Conservation (phyloP, 805 yeast genomes). For the Kurtzmaniella cleridarum region DNA sequence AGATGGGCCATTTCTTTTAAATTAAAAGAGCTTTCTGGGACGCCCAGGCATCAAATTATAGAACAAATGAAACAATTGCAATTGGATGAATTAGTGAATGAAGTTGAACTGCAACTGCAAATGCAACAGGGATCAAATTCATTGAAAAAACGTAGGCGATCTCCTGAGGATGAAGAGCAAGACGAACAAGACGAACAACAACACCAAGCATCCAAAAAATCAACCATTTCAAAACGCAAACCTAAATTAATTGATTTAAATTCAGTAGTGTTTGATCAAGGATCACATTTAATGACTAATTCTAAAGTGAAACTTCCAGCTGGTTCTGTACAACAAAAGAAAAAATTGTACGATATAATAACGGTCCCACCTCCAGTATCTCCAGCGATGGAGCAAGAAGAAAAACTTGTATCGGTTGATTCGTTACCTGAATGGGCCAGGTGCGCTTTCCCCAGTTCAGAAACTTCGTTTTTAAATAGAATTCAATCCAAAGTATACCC, state of each 20-base stretch:
- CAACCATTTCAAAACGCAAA: conserved; percentile 14
- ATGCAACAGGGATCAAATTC: not conserved
- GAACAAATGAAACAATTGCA: conserved; percentile 42
- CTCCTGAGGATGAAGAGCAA: conserved; percentile 5
- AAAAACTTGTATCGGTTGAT: conserved; percentile 49
- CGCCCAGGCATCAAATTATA: conserved; percentile 28
- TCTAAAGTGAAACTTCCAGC: conserved; percentile 70
- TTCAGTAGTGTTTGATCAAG: conserved; percentile 63
- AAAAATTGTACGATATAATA: conserved; percentile 77
- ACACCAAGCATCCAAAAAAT: conserved; percentile 7
- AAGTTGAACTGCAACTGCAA: conserved; percentile 23
- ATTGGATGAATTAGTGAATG: conserved; percentile 35
- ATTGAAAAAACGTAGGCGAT: conserved; percentile 16
- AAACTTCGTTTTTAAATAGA: conserved; percentile 65
- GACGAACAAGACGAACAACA: conserved; percentile 5
- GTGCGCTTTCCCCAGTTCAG: conserved; percentile 62
- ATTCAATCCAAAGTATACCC: conserved; percentile 83
- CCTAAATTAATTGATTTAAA: conserved; percentile 63
- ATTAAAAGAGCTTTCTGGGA: conserved; percentile 29
- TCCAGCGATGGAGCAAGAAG: conserved; percentile 34
- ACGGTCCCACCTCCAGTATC: conserved; percentile 80
- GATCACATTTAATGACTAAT: conserved; percentile 61
- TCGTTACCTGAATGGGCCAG: conserved; percentile 81
- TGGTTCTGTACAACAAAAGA: conserved; percentile 75
- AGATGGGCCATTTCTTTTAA: conserved; percentile 51